Base-by-base conservation (phyloP, 352 stramenopile species). In the Phytophthora niederhauseri region DNA sequence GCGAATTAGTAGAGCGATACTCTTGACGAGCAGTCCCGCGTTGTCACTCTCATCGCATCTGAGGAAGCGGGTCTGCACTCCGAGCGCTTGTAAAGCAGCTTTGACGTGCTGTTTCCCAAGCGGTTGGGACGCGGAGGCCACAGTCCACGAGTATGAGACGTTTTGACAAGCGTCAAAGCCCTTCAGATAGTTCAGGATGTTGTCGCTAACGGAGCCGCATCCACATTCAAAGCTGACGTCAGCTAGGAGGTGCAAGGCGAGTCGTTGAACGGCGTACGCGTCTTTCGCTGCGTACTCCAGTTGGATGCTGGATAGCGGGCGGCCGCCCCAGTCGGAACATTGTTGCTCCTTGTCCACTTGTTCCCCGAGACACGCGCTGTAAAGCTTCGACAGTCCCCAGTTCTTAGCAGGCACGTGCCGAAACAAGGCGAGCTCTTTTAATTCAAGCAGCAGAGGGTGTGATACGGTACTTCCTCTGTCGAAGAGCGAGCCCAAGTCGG, bases 311-410 rank as follows among this genome's bases (percentile, higher is more conserved):
- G 76, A 80, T 9, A 90, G 64, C 15, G 81, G 81, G 0, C 84
- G 77, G 0, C 22, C 57, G 22, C 76, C 74, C 84, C 84, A 92
- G 56, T 90, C 81, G 0, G 80, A 89, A 45, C 81, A 89, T 54
- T 92, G 84, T 53, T 92, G 67, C 46, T 89, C 76, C 30, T 90
- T 92, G 56, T 85, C 73, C 24, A 92, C 30, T 20, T 68, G 41
- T n/a, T 78, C 62, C 8, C 76, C 68, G 17, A 89, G 56, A 19
- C 81, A 89, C 6, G 38, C 60, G 9, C 64, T 46, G 31, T 82
- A 81, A 0, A 92, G 71, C 31, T 72, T 72, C 22, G 81, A 86
- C 9, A 92, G 64, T 3, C 84, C 84, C 81, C 81, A 90, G n/a
- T 76, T 63, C 20, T 69, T 77, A 3, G 77, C 76, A 3, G 78